Conservation (phyloP, 768 basidiomycete genomes). For the Mycena sanguinolenta region DNA sequence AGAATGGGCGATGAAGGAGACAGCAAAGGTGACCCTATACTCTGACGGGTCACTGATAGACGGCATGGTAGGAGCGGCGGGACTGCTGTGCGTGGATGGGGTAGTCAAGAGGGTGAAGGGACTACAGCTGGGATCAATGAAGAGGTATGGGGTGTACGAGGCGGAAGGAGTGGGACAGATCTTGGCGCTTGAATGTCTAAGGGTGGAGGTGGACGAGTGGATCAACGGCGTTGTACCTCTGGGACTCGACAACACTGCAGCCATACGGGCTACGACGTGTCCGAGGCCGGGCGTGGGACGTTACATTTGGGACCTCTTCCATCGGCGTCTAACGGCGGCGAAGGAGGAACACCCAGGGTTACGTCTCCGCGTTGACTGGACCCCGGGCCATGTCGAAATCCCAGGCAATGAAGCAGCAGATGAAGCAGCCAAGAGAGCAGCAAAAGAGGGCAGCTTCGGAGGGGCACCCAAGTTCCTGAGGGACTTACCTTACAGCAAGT, state of each 20-base stretch:
- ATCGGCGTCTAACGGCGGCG: no score
- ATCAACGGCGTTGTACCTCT: neutral
- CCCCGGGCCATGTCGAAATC: no score
- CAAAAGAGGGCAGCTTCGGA: neutral
- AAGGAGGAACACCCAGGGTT: no score
- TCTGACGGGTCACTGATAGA: no score
- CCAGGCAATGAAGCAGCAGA: no score
- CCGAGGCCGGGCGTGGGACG: neutral
- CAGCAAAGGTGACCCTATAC: no score
- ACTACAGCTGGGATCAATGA: slow-evolving; percentile 1
- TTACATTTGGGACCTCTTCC: no score
- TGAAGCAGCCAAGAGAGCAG: slow-evolving; percentile 7
- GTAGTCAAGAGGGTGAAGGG: no score
- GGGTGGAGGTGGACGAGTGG: neutral
- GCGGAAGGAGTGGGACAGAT: slow-evolving; percentile 10
- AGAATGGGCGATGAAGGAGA: no score
- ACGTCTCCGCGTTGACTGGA: no score
- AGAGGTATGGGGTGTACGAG: slow-evolving; percentile 13
- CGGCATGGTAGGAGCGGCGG: no score
- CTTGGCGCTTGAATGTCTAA: slow-evolving; percentile 9
- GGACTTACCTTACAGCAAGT: slow-evolving; percentile 8
- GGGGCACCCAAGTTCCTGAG: neutral
- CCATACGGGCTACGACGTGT: neutral
- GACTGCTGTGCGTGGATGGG: no score
- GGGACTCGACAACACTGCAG: slow-evolving; percentile 4